A percentile compares a stretch with the other conserved stretches of the same genome.
These are phyloP conservation scores for Aureobasidium leucospermi DNA, from an alignment of 2,329 filamentous ascomycete species.

Conservation along the genomic window DNA sequence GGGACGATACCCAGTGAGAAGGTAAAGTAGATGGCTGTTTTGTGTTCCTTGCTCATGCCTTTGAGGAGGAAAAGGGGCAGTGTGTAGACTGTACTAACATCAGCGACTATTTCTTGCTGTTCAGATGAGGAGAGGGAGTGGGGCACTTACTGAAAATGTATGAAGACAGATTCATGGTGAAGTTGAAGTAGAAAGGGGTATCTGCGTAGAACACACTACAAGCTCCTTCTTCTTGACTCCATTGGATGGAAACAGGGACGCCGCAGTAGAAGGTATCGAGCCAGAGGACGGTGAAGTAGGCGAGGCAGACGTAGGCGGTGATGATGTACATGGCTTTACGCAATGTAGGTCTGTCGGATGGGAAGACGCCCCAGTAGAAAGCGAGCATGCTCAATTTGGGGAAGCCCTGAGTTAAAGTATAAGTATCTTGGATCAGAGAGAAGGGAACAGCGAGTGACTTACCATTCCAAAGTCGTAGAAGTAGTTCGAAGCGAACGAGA, in stretches of 20 bases:
- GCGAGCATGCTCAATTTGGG: slow-evolving; percentile 32
- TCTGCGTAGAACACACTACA: slow-evolving; percentile 32
- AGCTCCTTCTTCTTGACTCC: slow-evolving; percentile 31
- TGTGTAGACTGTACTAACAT: slow-evolving; percentile 24
- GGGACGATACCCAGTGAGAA: slow-evolving; percentile 24
- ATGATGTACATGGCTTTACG: slow-evolving; percentile 26
- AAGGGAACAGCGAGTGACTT: not conserved
- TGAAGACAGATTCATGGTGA: slow-evolving; percentile 29
- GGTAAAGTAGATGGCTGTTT: slow-evolving; percentile 20
- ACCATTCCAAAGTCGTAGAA: slow-evolving; percentile 32
- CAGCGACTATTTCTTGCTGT: not conserved
- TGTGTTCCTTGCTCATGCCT: slow-evolving; percentile 19
- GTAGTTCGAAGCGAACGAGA: slow-evolving; percentile 32
- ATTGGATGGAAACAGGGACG: slow-evolving; percentile 29
- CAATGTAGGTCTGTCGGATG: slow-evolving; percentile 21
- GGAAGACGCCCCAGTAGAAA: slow-evolving; percentile 31
- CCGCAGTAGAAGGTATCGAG: slow-evolving; percentile 32
- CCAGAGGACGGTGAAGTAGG: slow-evolving; percentile 28
- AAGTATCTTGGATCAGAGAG: not conserved
- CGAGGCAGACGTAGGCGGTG: slow-evolving; percentile 25
- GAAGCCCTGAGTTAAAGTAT: slow-evolving; percentile 18
- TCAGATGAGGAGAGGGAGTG: not conserved
- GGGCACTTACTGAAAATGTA: slow-evolving; percentile 26
- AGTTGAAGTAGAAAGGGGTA: slow-evolving; percentile 30
- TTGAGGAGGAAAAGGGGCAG: slow-evolving; percentile 28